phyloP scores from a whole-genome alignment of 768 basidiomycete species.

The Rossbeevera mucosa region DNA sequence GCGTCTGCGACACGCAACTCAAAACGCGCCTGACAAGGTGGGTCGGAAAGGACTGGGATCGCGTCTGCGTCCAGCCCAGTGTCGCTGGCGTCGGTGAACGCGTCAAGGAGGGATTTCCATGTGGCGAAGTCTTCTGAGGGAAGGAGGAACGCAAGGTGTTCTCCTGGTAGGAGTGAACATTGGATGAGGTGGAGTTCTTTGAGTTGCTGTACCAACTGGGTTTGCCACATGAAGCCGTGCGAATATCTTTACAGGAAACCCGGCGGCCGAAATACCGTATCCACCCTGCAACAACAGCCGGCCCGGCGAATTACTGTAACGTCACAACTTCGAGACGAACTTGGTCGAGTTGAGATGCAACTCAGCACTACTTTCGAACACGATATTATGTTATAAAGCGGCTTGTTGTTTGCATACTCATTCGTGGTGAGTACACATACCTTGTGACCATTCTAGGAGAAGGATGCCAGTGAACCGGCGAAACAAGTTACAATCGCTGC shows the following conservation, averaged over 20 bases:
- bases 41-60: background rate
- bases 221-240: conserved; percentile 1
- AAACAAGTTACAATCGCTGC: background rate
- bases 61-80: background rate
- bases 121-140: conserved; percentile 32
- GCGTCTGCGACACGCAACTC: conserved; percentile 30
- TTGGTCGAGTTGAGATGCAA: background rate
- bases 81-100: background rate
- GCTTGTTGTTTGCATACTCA: background rate
- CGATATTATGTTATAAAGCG: background rate
- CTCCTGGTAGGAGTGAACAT: conserved; percentile 60
- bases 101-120: conserved; percentile 30
- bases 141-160: conserved; percentile 41
- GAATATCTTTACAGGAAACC: no score
- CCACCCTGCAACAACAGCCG: no score
- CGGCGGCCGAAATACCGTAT: no score
- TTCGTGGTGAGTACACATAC: no score
- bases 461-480: no score
- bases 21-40: conserved; percentile 31
- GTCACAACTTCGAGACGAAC: no score
- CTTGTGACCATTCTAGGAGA: no score
- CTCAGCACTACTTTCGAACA: background rate
- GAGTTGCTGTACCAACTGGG: conserved; percentile 23
- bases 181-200: conserved; percentile 58
- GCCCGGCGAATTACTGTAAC: no score